Base-by-base conservation (phyloP, 768 basidiomycete species). In the Glaciozyma martinii region DNA sequence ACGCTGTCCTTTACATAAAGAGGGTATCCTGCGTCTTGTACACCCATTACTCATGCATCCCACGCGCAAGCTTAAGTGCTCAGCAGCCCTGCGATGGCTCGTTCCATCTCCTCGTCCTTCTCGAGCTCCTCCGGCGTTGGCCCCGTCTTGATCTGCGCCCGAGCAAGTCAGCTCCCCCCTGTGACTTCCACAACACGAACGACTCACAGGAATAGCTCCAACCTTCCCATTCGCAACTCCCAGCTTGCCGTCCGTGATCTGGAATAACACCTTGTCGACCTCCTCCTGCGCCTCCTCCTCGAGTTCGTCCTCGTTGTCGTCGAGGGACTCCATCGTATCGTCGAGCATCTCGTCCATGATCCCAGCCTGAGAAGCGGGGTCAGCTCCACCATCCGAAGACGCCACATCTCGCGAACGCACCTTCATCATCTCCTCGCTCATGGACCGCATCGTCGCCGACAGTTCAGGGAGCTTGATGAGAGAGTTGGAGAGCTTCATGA, bases 391-490 rank as follows among this genome's bases (percentile, higher is more conserved):
- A 21, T 19, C 3, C 23, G 12, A 7, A 29, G 16, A 33, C 15
- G 23, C 27, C 52, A 50, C 21, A 25, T 2, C 15, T 27, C 40
- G 16, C 12, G 5, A 53, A 60, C 80, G 47, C 70, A 87, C 94
- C 84, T 98, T 98, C 67, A 89, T 98, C 95, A 98, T 97, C 78
- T 99, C 95, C 87, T 93, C 90, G 72, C 88, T 90, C 91, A 99
- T 93, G 74, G 95, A 88, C 43, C 91, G 84, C 95, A 99, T 99
- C 1, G 84, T 83, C 67, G 85, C 86, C 77, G 86, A 88, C 56
- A 98, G 84, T 76, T 98, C 91, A 23, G 95, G 95, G 21, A 99
- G 81, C 73, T 86, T 92, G 70, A 98, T 80, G 55, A 98, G 82
- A 32, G 86, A 79, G 78, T 94, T 98, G n/a, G 92, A 93, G 49